Evolutionary conservation across 345 rosid genomes (phyloP), one percentile per base, ranked within the genome.

Genomic region (Populus alba): DNA sequence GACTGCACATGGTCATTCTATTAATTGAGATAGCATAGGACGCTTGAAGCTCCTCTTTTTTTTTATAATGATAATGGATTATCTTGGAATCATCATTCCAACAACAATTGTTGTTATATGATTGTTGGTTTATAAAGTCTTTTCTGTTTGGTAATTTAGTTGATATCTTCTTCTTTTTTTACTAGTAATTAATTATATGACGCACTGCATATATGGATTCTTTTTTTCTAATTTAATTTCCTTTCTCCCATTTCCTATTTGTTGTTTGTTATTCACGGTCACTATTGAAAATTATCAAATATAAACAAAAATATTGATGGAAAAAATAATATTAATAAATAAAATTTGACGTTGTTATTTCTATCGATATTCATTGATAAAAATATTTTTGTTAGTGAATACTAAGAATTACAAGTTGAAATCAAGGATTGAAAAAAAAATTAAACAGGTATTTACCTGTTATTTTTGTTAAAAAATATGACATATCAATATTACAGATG

Each of bases 1-100:
- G 74, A 76, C 70, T 62, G 23, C 73, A 59, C 81, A 72, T 72
- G 70, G 66, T 72, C 31, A 72, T 78, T 51, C 31, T 53, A 12
- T 70, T 61, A 70, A 68, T 74, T 31, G 74, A 25, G 63, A 29
- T 23, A 73, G 29, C 0, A 57, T 62, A 18, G 38, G 66, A 66
- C 53, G n/a, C 43, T n/a, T 25, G 74, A 57, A 53, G 49, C 66
- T 57, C 62, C 16, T 51, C 1, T 22, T 51, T 22, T 51, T 66
- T 78, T 51, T 41, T n/a, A 33, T 39, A 68, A 8, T 43, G 12
- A 13, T 8, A 57, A 18, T 7, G 39, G 10, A 37, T 37, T 39
- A 38, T 41, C 75, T 45, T 62, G 75, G 75, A 62, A 41, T 45
- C 33, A 70, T 71, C 80, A 61, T 25, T 39, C 4, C 20, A 33